Evolutionary conservation across 371 early-diverging fungal genomes (phyloP), one percentile per base, ranked within the genome.

Genomic region (Rhizopus delemar): DNA sequence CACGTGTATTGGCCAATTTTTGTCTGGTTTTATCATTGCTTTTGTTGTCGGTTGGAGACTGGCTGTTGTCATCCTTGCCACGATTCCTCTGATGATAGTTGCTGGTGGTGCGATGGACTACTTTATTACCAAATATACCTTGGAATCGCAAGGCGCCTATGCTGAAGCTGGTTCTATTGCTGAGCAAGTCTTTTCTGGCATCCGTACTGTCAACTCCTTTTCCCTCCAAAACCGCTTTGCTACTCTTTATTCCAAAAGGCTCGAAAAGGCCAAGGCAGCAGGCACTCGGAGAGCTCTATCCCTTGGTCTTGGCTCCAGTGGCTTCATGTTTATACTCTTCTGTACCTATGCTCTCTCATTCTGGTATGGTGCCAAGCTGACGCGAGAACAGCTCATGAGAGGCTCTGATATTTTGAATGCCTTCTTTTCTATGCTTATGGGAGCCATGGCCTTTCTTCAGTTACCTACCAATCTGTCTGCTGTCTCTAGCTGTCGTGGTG

Each of bases 131-230:
- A 71, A 75, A 8, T 76, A 69, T 46, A 74, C 75, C 0, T 51
- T 78, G 36, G 58, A 69, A 15, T 61, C 73, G 8, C 78, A 78
- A 52, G 51, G 68, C 31, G 52, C 67, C 16, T 78, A 78, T 66
- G 78, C 75, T 32, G 75, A 75, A 28, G 78, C 78, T 3, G 78
- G 78, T 6, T 62, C 75, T 2, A 57, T 78, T 15, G 75, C 73
- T 11, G 75, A 78, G 60, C 75, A 97, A 62, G 92, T 87, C 0
- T 78, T 98, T 57, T 71, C 90, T 12, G 83, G 87, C 31, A 91
- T 97, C 53, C 87, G 95, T 49, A 97, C 97, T 3, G 91, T 95
- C 29, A 85, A 83, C 43, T 82, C 95, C 2, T 95, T 95, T 73
- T 88, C 87, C 56, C 86, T 86, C 15, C 90, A 94, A 73, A 65